Conservation (phyloP, 768 basidiomycete genomes). For the Macrolepiota dolichaula region DNA sequence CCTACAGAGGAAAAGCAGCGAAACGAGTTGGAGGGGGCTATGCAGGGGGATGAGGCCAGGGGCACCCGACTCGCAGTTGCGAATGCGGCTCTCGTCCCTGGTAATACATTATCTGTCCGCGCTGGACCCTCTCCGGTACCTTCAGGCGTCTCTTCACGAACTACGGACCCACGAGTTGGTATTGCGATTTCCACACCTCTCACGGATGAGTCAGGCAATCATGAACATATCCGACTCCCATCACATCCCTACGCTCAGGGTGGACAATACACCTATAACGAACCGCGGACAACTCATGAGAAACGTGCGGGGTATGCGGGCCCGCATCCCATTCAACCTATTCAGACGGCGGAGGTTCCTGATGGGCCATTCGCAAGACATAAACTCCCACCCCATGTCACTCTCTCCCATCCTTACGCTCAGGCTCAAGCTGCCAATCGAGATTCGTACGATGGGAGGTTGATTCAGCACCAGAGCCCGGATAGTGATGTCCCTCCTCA, state of each 20-base stretch:
- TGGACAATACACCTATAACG: constrained; percentile 24
- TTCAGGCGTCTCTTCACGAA: constrained; percentile 23
- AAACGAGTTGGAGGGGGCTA: constrained; percentile 34
- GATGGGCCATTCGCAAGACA: constrained; percentile 24
- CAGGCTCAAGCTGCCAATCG: constrained; percentile 28
- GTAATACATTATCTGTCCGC: constrained; percentile 19
- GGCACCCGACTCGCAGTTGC: constrained; percentile 42
- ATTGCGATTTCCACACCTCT: constrained; percentile 33
- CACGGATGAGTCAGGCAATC: constrained; percentile 24
- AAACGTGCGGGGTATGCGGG: constrained; percentile 31
- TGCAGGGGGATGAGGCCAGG: constrained; percentile 36
- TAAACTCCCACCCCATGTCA: constrained; percentile 33
- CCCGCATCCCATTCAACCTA: constrained; percentile 24
- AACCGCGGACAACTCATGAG: constrained; percentile 8
- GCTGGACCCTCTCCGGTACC: constrained; percentile 14
- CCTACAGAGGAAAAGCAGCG: constrained; percentile 16
- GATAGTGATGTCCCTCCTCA: constrained; percentile 38
- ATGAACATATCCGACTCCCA: constrained; percentile 30
- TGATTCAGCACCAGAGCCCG: constrained; percentile 28
- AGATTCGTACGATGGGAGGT: constrained; percentile 27
- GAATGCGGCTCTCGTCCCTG: constrained; percentile 35
- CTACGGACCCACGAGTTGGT: constrained; percentile 31
- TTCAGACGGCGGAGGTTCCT: constrained; percentile 2
- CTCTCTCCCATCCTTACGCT: constrained; percentile 42
- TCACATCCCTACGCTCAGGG: constrained; percentile 51